Conservation (phyloP, 129 eudicot species). For the Artemisia argyi region DNA sequence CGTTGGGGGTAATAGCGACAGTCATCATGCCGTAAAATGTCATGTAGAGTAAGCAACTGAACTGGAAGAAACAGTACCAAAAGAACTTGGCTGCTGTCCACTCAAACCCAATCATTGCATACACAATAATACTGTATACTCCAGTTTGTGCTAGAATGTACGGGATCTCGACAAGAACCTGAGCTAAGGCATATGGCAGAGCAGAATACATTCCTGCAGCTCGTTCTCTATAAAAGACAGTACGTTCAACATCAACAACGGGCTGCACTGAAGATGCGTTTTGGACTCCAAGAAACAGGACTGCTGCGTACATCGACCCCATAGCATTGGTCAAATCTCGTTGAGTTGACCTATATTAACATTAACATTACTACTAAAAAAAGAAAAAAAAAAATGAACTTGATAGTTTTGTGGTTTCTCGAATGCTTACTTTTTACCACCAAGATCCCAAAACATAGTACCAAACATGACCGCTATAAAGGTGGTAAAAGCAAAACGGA, state of each 20-base stretch:
- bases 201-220: conserved; percentile 65
- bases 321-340: conserved; percentile 47
- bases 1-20: conserved; percentile 46
- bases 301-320: conserved; percentile 57
- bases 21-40: conserved; percentile 57
- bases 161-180: conserved; percentile 50
- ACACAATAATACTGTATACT: conserved; percentile 37
- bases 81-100: conserved; percentile 45
- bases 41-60: conserved; percentile 45
- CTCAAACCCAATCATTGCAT: conserved; percentile 50
- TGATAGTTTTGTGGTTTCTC: neutral
- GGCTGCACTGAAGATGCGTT: conserved; percentile 48
- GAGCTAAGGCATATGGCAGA: conserved; percentile 50
- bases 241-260: conserved; percentile 49
- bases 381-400: neutral
- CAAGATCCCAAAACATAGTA: conserved; percentile 61
- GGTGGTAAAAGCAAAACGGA: conserved; percentile 41
- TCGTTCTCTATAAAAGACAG: conserved; percentile 56
- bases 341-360: conserved; percentile 23
- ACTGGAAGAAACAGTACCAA: conserved; percentile 46
- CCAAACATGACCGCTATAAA: conserved; percentile 45
- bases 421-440: conserved; percentile 39
- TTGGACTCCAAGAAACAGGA: conserved; percentile 38
- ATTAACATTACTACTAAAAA: neutral
- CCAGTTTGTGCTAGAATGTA: conserved; percentile 36